Conservation (phyloP, 352 stramenopile genomes). For the Globisporangium canariense region DNA sequence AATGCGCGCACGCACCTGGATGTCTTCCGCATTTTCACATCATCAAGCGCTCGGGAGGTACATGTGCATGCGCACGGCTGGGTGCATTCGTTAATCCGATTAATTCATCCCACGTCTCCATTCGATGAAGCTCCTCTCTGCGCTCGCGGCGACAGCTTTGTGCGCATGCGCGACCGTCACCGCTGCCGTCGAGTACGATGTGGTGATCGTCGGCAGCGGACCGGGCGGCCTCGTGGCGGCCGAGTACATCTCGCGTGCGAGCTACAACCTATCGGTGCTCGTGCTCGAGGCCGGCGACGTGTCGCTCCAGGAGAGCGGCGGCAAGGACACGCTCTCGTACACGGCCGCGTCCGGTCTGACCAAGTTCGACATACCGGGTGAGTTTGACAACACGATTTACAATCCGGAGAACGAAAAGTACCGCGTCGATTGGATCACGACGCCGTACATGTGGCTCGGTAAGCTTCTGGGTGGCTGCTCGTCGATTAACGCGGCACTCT, state of each 20-base stretch:
- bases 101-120: neutral
- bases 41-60: neutral
- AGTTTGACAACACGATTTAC: slow-evolving; percentile 56
- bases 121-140: neutral
- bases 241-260: slow-evolving; percentile 35
- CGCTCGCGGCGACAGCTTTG: neutral
- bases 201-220: slow-evolving; percentile 54
- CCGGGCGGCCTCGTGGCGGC: slow-evolving; percentile 54
- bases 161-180: neutral
- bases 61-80: neutral
- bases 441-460: slow-evolving; percentile 48
- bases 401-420: slow-evolving; percentile 40
- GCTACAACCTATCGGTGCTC: slow-evolving; percentile 25
- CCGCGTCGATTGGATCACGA: slow-evolving; percentile 38
- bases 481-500: slow-evolving; percentile 76
- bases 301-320: slow-evolving; percentile 42
- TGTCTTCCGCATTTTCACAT: neutral
- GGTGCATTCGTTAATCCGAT: neutral
- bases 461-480: slow-evolving; percentile 78
- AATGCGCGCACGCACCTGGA: too few species aligned
- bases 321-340: slow-evolving; percentile 45
- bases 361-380: slow-evolving; percentile 69
- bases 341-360: slow-evolving; percentile 34
- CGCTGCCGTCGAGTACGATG: slow-evolving; percentile 32
- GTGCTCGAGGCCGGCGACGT: slow-evolving; percentile 29